Base-by-base conservation (phyloP, 345 rosid genomes). In the Isatis tinctoria region DNA sequence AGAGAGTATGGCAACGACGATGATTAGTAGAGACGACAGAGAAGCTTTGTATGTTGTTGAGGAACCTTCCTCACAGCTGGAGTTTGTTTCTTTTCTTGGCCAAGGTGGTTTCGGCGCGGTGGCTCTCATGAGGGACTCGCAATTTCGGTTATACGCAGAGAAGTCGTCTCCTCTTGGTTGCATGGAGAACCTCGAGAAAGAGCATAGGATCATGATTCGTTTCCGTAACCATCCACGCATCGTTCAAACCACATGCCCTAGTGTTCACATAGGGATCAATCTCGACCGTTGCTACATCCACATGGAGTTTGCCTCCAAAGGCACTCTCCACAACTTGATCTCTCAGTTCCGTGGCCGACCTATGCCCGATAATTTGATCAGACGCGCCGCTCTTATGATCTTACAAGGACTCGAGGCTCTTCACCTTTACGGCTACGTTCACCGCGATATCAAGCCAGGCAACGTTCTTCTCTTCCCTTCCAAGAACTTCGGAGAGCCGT, bases 281-380 rank as follows among this genome's bases (percentile, higher is more conserved):
- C 64, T 36, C 9, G 10, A 69, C 17, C 12, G 32, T 6, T 59
- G 74, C 2, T 6, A 24, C 57, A 59, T 70, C 47, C 22, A 20
- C 18, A 58, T 70, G 66, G 74, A 59, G 58, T 70, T 13, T 35
- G 74, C 66, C 7, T 59, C 67, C 6, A 57, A 40, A 68, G 64
- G 73, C 0, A 68, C 52, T 40, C 63, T 69, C 32, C 13, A 28
- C 28, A 11, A 69, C 9, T 32, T 70, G 24, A 59, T 70, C 47
- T 20, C 65, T 7, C 4, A 24, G 44, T 57, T 57, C 3, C 56
- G 35, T 10, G 58, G 74, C 2, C 37, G 11, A 41, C 64, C 56
- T 20, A 32, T 70, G 60, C 58, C 48, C 24, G 60, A 60, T 13
- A 11, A 8, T 2, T 0, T 22, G 11, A 12, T 70, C 11, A 18